Evolutionary conservation across 768 basidiomycete species (phyloP), one percentile per base, ranked within the genome.

Genomic region (Lactarius evosmus): DNA sequence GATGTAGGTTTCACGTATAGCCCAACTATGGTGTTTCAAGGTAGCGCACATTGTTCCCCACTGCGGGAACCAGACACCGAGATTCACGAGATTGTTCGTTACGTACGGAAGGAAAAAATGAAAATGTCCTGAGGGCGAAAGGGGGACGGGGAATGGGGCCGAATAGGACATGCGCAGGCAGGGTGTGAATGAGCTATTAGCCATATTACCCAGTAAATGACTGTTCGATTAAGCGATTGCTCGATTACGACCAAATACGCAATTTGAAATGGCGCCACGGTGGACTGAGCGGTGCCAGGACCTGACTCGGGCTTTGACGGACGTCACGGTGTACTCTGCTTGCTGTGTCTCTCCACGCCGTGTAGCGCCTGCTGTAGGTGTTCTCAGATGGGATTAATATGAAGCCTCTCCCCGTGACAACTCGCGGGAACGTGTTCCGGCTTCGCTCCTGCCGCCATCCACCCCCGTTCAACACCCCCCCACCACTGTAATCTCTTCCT

Each of bases 241-340:
- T 33, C 54, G 53, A 61, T 61, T 56, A 61, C 7, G 7, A 50
- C 8, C 58, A 25, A 41, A 34, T 33, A 7, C 7, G 29, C 27
- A 56, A 65, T 65, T 65, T 65, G 59, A 65, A 65, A 65, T 65
- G 30, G 38, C 46, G 53, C 41, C 44, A 46, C 38, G 17, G 49
- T 63, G 29, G 29, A 17, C 29, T 29, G 36, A n/a, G 49, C 49
- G 34, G 46, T 49, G 56, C 34, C 25, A 32, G 30, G 51, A n/a
- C 29, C 54, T 30, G 32, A 30, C 53, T 32, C 25, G 55, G 46
- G 32, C 50, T 32, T 57, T 12, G 51, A 27, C 44, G 41, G 46
- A 36, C 46, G 33, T 53, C 30, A 38, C 36, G 17, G 50, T 44
- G 29, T 52, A 27, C 32, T 56, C 56, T 44, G 56, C 55, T 57